These are phyloP conservation scores for Ceratocystis lukuohia DNA, from an alignment of 2,329 filamentous ascomycete species.

Conservation along the genomic window DNA sequence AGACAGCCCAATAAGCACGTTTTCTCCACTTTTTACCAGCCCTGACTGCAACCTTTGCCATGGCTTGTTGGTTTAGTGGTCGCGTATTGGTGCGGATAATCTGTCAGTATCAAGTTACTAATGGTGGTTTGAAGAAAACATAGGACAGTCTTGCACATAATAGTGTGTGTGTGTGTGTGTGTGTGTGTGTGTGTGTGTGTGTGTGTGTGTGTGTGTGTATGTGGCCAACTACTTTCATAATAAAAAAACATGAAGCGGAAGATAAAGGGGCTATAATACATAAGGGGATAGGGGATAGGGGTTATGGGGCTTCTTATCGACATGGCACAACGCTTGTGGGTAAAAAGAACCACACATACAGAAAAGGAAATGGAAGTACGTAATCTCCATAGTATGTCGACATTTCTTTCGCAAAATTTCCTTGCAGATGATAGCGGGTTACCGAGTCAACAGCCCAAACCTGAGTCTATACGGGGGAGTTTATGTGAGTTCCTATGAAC, in stretches of 20 bases:
- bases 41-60: neutral
- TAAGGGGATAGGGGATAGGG: too few relatives aligned
- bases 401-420: too few relatives aligned
- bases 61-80: neutral
- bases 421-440: too few relatives aligned
- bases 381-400: too few relatives aligned
- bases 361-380: too few relatives aligned
- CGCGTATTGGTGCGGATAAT: neutral
- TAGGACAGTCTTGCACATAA: neutral
- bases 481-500: neutral
- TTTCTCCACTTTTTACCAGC: neutral
- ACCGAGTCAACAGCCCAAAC: too few relatives aligned
- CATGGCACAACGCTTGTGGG: too few relatives aligned
- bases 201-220: neutral
- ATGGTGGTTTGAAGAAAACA: neutral
- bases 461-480: too few relatives aligned
- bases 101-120: neutral
- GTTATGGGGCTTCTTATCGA: neutral
- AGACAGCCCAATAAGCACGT: slow-evolving; percentile 3
- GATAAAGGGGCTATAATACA: neutral
- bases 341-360: too few relatives aligned
- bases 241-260: neutral
- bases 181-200: neutral
- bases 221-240: neutral
- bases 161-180: neutral